A percentile compares a stretch with the other conserved stretches of the same genome.
Evolutionary conservation across 164 flowering plant genomes (phyloP).

Genomic region (Kalanchoe fedtschenkoi): DNA sequence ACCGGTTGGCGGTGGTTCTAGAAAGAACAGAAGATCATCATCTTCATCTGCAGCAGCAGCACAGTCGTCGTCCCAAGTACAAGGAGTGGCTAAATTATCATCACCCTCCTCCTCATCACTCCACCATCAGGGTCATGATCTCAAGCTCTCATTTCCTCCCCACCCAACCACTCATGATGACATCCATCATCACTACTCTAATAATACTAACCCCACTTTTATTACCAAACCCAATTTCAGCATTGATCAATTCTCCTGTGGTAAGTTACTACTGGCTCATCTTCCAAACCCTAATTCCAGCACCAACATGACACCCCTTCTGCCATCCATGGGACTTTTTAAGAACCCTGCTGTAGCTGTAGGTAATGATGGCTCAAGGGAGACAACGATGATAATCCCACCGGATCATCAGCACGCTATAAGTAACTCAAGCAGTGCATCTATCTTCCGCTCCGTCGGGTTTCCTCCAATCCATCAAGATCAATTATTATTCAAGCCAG

Average conservation of each 20-base stretch:
- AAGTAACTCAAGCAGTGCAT: background rate
- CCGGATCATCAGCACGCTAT: conserved; percentile 8
- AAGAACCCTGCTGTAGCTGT: conserved; percentile 16
- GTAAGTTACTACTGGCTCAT: background rate
- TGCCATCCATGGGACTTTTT: conserved; percentile 45
- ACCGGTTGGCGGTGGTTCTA: conserved; percentile 55
- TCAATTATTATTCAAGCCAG: conserved; percentile 25
- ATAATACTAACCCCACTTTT: conserved; percentile 13
- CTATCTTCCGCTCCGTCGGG: conserved; percentile 16
- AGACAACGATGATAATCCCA: conserved; percentile 14
- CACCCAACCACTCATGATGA: conserved; percentile 9
- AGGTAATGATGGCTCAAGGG: conserved; percentile 15
- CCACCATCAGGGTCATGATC: conserved; percentile 57
- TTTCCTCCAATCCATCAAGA: conserved; percentile 22
- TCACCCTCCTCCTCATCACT: conserved; percentile 30
- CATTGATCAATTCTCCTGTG: background rate
- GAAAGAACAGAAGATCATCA: conserved; percentile 42
- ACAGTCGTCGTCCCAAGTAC: conserved; percentile 4
- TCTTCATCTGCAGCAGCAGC: conserved; percentile 14
- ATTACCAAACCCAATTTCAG: conserved; percentile 4
- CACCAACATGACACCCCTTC: conserved; percentile 14
- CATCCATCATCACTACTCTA: conserved; percentile 8
- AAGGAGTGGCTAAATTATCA: background rate
- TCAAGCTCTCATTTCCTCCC: conserved; percentile 54
- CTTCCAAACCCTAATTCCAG: conserved; percentile 1